phyloP scores from a whole-genome alignment of 352 stramenopile species.

The Globisporangium nunn region DNA sequence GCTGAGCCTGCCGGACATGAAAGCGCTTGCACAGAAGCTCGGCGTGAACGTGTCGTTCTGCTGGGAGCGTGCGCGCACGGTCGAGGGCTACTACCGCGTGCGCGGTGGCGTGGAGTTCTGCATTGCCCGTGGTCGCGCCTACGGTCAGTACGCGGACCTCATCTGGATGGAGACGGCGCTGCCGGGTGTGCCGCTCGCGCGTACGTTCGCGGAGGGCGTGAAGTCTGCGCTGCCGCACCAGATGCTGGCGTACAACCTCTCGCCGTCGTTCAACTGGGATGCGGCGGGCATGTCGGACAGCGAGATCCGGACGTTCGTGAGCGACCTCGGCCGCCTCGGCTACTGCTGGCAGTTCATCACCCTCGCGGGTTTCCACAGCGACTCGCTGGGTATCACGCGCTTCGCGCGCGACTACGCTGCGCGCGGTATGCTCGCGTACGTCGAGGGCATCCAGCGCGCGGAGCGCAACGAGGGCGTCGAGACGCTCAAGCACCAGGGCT shows the following conservation, averaged over 20 bases:
- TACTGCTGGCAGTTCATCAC: constrained; percentile 99
- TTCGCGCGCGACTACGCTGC: constrained; percentile 90
- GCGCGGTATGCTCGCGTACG: constrained; percentile 93
- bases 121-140: constrained; percentile 92
- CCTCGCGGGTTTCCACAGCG: constrained; percentile 96
- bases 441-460: constrained; percentile 94
- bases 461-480: constrained; percentile 93
- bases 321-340: constrained; percentile 92
- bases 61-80: constrained; percentile 93
- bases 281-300: constrained; percentile 92
- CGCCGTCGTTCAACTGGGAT: constrained; percentile 98
- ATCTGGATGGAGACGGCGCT: constrained; percentile 98
- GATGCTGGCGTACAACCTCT: constrained; percentile 98
- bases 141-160: constrained; percentile 93
- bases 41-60: constrained; percentile 89
- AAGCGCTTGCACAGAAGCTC: constrained; percentile 72
- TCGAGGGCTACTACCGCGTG: constrained; percentile 97
- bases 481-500: constrained; percentile 97
- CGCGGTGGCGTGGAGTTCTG: constrained; percentile 95
- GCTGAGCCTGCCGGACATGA: constrained; percentile 67
- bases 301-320: constrained; percentile 93
- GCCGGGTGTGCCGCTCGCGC: constrained; percentile 92
- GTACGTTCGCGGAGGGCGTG: constrained; percentile 91
- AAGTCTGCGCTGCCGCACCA: constrained; percentile 90
- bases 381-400: constrained; percentile 94